Percentiles rank a stretch among this genome's conserved stretches.
phyloP scores from a whole-genome alignment of 139 green algal genomes.

The Dunaliella primolecta region DNA sequence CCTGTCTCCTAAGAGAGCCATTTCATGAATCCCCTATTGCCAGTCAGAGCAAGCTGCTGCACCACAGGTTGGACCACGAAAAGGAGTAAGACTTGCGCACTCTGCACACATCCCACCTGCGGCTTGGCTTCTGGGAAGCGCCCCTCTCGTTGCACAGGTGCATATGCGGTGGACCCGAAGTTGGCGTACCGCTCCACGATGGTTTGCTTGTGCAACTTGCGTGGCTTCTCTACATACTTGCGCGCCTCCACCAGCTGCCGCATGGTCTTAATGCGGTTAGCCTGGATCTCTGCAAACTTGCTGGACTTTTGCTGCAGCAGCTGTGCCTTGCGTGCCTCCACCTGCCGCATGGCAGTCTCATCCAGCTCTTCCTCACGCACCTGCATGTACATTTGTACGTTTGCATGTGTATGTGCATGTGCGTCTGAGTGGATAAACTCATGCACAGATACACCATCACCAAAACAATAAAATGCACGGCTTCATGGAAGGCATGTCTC shows the following conservation, averaged over 20 bases:
- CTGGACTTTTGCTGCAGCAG: conserved; percentile 32
- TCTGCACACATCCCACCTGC: not conserved
- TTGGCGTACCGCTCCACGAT: conserved; percentile 63
- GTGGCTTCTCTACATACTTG: conserved; percentile 53
- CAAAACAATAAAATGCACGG: too few relatives aligned
- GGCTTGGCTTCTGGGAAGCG: conserved; percentile 57
- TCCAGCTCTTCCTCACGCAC: conserved; percentile 64
- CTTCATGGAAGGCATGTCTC: too few relatives aligned
- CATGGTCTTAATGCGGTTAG: conserved; percentile 64
- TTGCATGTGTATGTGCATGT: not conserved
- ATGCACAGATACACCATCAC: not conserved
- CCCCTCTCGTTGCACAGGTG: conserved; percentile 63
- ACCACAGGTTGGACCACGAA: too few relatives aligned
- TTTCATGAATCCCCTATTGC: too few relatives aligned
- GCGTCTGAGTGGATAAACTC: not conserved
- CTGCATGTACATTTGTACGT: conserved; percentile 15
- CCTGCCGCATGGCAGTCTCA: conserved; percentile 25
- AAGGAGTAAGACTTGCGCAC: too few relatives aligned
- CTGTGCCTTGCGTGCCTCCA: conserved; percentile 42
- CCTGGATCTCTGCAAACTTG: conserved; percentile 57
- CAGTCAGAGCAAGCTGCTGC: too few relatives aligned
- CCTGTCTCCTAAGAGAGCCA: too few relatives aligned
- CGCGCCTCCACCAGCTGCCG: conserved; percentile 59
- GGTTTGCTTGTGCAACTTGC: conserved; percentile 40
- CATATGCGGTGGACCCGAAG: conserved; percentile 65